These are phyloP conservation scores for Apiospora hydei DNA, from an alignment of 2,329 filamentous ascomycete species.

Conservation along the genomic window DNA sequence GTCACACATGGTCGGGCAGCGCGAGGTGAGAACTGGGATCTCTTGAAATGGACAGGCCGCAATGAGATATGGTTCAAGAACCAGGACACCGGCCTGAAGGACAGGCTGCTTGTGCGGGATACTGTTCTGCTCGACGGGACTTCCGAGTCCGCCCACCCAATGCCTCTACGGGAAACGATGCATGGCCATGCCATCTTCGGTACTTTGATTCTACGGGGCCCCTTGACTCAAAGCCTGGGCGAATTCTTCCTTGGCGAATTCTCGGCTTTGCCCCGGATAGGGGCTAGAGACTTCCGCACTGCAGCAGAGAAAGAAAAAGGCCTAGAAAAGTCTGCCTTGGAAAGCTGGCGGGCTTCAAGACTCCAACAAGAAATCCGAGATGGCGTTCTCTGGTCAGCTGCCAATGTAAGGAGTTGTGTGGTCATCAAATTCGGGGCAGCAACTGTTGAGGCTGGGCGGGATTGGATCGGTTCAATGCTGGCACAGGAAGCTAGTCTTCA, in stretches of 20 bases:
- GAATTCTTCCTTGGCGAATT: conserved; percentile 84
- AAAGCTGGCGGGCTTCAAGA: conserved; percentile 63
- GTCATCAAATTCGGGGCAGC: conserved; percentile 89
- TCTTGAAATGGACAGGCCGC: conserved; percentile 78
- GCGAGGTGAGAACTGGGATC: conserved; percentile 87
- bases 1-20: conserved; percentile 87
- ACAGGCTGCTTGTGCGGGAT: conserved; percentile 81
- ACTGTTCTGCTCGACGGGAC: conserved; percentile 76
- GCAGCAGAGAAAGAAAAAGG: conserved; percentile 55
- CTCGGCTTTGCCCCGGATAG: conserved; percentile 78
- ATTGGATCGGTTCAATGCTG: conserved; percentile 82
- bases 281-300: conserved; percentile 77
- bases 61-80: conserved; percentile 81
- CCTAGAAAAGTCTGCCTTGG: conserved; percentile 46
- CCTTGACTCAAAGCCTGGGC: conserved; percentile 69
- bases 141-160: conserved; percentile 47
- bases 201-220: conserved; percentile 83
- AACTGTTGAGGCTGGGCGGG: conserved; percentile 80
- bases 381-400: conserved; percentile 81
- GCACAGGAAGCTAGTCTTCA: conserved; percentile 75
- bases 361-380: conserved; percentile 64
- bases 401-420: conserved; percentile 80
- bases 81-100: conserved; percentile 43
- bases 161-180: conserved; percentile 67
- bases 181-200: conserved; percentile 80